These are phyloP conservation scores for Begonia fuchsioides DNA, from an alignment of 306 rosid species.

Conservation along the genomic window DNA sequence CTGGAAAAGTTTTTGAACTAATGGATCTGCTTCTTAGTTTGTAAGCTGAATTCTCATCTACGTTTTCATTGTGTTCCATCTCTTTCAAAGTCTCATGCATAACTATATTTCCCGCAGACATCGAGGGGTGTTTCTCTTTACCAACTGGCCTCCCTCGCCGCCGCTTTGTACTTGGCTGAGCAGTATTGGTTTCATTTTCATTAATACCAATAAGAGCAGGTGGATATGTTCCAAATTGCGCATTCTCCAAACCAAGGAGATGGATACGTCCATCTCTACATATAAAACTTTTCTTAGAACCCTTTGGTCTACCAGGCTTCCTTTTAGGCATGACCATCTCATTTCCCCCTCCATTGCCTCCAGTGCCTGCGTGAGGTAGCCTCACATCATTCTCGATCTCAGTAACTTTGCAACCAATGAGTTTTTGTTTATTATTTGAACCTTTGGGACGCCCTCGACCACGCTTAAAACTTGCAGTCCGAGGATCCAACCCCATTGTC, in stretches of 20 bases:
- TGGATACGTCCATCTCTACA: neutral
- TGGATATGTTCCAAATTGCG: too few species aligned
- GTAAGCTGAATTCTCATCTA: conserved; percentile 3
- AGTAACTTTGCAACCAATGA: conserved; percentile 2
- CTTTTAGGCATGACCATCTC: conserved; percentile 11
- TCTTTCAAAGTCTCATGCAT: conserved; percentile 2
- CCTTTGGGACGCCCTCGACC: conserved; percentile 4
- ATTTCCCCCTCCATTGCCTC: conserved; percentile 12
- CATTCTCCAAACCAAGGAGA: too few species aligned
- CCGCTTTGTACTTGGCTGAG: conserved; percentile 3
- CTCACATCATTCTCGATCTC: conserved; percentile 9
- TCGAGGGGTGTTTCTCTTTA: neutral
- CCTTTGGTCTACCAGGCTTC: conserved; percentile 12
- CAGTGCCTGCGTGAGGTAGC: neutral
- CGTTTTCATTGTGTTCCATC: neutral
- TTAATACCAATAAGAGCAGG: neutral
- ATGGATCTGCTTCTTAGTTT: conserved; percentile 6
- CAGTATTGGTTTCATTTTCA: conserved; percentile 15
- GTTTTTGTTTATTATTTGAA: conserved; percentile 14
- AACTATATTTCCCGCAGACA: too few species aligned
- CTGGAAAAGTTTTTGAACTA: conserved; percentile 2
- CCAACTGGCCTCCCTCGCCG: conserved; percentile 7
- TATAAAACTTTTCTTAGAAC: neutral
- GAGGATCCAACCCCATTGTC: neutral
- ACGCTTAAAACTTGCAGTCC: neutral